A percentile compares a stretch with the other conserved stretches of the same genome.
Conservation (phyloP, 2,329 filamentous ascomycete species). For the Pochonia chlamydosporia region DNA sequence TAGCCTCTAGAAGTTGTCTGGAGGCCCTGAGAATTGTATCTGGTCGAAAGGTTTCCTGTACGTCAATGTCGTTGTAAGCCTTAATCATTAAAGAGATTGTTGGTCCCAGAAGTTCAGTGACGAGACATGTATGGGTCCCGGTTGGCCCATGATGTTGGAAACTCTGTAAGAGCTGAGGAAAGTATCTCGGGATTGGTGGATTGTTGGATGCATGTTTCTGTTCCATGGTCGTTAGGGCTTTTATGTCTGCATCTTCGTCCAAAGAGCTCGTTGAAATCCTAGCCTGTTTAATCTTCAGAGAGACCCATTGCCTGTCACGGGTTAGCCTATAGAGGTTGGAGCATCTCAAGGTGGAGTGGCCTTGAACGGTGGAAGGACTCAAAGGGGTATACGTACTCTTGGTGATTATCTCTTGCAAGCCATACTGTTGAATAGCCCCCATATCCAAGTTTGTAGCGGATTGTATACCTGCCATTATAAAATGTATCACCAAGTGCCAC, state of each 20-base stretch:
- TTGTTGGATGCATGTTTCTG: background rate
- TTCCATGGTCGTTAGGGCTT: background rate
- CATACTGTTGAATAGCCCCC: slow-evolving; percentile 9
- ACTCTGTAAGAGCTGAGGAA: slow-evolving; percentile 2
- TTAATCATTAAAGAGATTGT: background rate
- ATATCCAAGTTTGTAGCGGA: slow-evolving; percentile 4
- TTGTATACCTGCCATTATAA: slow-evolving; percentile 4
- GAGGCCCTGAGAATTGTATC: slow-evolving; percentile 7
- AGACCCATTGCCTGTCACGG: slow-evolving; percentile 4
- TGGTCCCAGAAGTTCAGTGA: slow-evolving; percentile 9
- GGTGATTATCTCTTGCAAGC: slow-evolving; percentile 5
- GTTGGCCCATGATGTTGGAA: slow-evolving; percentile 10
- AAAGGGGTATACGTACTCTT: background rate
- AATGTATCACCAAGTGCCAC: slow-evolving; percentile 5
- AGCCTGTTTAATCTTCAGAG: slow-evolving; percentile 9
- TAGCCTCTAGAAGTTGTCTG: slow-evolving; percentile 7
- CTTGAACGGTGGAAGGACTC: background rate
- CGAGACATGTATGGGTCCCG: slow-evolving; percentile 9
- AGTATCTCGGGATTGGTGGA: background rate
- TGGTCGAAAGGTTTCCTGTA: slow-evolving; percentile 1
- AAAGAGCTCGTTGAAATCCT: slow-evolving; percentile 1
- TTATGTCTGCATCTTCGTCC: slow-evolving; percentile 7
- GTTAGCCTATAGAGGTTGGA: background rate
- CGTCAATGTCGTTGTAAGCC: background rate
- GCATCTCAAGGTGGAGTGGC: background rate